Base-by-base conservation (phyloP, 176 grass and related monocot genomes). In the Hsuehochloa calcarea region DNA sequence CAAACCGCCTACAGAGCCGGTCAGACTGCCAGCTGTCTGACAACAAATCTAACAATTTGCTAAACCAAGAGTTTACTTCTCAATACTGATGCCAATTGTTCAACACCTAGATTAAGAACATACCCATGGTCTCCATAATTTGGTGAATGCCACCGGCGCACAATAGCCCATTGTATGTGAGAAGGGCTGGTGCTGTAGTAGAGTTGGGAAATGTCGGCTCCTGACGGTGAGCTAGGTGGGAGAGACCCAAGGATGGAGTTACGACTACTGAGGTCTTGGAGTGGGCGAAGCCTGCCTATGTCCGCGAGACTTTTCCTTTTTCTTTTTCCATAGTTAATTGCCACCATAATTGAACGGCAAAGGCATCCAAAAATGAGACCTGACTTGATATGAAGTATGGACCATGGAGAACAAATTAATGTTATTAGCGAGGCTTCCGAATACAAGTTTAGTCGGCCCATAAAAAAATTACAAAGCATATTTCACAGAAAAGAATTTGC, bases 401-500 rank as follows among this genome's bases (percentile, higher is more conserved):
- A 38, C 60, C 51, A 70, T 20, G 43, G 29, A 3, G n/a, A 41
- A 34, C 72, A 43, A 31, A 65, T 65, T 26, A 10, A 17, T 27
- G 76, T 76, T 84, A 76, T 84, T 84, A 67, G 23, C n/a, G 4
- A 76, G 7, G 61, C n/a, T 35, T 65, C 44, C 8, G 20, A 69
- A 62, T 64, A 65, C n/a, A 72, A 19, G 17, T 29, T 58, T 14
- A 17, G 17, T 23, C 40, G 8, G 19, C 65, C 77, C 74, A 52
- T 5, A 54, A 85, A 78, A 79, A 82, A 84, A 43, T 86, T 82
- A 66, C 68, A 91, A 10, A 81, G 47, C 23, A 82, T 78, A 73
- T 85, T 85, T 60, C 39, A 77, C 52, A 89, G 41, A 68, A 82
- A 82, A 87, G 78, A 89, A 87, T 89, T 82, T 72, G 59, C 76